Evolutionary conservation across 768 basidiomycete genomes (phyloP).

Genomic region (Macrolepiota fuliginosa): DNA sequence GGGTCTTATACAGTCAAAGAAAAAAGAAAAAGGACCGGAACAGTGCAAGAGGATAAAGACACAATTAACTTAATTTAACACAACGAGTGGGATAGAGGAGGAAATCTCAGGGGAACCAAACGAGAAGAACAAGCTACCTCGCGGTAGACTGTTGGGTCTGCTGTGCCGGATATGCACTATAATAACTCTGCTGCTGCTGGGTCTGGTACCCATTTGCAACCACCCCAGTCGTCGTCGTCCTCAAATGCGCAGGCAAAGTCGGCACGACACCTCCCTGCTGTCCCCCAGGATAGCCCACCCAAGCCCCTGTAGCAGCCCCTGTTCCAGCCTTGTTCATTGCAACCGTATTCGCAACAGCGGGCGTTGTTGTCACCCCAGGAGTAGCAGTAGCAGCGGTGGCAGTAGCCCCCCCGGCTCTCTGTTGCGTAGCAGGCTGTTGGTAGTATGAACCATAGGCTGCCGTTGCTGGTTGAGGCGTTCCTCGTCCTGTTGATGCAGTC

Average conservation of each 20-base stretch:
- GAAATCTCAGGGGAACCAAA: slow-evolving; percentile 9
- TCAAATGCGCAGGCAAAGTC: slow-evolving; percentile 30
- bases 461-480: slow-evolving; percentile 27
- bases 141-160: slow-evolving; percentile 19
- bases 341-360: slow-evolving; percentile 58
- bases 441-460: slow-evolving; percentile 30
- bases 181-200: slow-evolving; percentile 23
- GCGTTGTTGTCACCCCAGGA: slow-evolving; percentile 27
- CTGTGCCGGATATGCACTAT: slow-evolving; percentile 25
- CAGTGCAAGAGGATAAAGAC: slow-evolving; percentile 3
- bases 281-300: slow-evolving; percentile 9
- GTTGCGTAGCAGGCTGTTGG: slow-evolving; percentile 15
- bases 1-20: neutral
- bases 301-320: slow-evolving; percentile 13
- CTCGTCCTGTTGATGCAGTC: slow-evolving; percentile 24
- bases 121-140: slow-evolving; percentile 15
- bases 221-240: slow-evolving; percentile 19
- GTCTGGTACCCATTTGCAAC: slow-evolving; percentile 18
- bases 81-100: slow-evolving; percentile 7
- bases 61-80: slow-evolving; percentile 13
- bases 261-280: slow-evolving; percentile 18
- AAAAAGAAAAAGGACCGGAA: neutral
- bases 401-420: neutral
- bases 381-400: neutral
- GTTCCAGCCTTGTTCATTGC: slow-evolving; percentile 20